Conservation (phyloP, 2,329 filamentous ascomycete genomes). For the Cytospora piceicola region DNA sequence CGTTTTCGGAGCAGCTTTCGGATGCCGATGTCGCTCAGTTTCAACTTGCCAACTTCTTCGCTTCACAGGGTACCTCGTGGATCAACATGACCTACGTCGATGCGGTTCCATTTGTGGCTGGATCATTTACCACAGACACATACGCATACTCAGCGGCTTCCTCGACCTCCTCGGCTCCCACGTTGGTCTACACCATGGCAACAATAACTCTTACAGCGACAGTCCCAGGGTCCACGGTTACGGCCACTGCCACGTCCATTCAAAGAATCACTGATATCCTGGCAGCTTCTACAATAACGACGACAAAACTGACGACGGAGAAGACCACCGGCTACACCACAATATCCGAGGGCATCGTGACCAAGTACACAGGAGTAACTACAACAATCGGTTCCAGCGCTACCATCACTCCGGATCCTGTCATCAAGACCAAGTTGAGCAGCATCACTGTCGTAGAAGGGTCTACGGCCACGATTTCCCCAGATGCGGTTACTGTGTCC, state of each 20-base stretch:
- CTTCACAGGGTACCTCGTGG: conserved; percentile 40
- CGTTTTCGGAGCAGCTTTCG: conserved; percentile 39
- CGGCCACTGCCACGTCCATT: conserved; percentile 20
- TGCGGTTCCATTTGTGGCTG: conserved; percentile 43
- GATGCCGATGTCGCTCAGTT: conserved; percentile 43
- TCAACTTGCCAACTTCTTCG: conserved; percentile 46
- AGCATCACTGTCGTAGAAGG: not conserved
- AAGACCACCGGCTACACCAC: conserved; percentile 28
- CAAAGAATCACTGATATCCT: conserved; percentile 24
- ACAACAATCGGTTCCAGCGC: conserved; percentile 39
- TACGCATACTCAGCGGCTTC: not conserved
- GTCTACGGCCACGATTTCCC: not conserved
- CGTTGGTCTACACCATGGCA: conserved; percentile 33
- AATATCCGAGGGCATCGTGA: conserved; percentile 36
- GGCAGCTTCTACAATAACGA: not conserved
- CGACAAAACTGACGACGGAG: conserved; percentile 11
- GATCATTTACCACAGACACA: conserved; percentile 30
- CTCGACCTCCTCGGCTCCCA: conserved; percentile 31
- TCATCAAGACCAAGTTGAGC: conserved; percentile 26
- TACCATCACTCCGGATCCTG: conserved; percentile 39
- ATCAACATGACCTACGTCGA: conserved; percentile 47
- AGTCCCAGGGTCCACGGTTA: not conserved
- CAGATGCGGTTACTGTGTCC: not conserved
- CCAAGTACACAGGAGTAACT: conserved; percentile 30
- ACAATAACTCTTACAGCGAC: conserved; percentile 28